phyloP scores from a whole-genome alignment of 1,139 yeast genomes.

The Diutina mesorugosa region DNA sequence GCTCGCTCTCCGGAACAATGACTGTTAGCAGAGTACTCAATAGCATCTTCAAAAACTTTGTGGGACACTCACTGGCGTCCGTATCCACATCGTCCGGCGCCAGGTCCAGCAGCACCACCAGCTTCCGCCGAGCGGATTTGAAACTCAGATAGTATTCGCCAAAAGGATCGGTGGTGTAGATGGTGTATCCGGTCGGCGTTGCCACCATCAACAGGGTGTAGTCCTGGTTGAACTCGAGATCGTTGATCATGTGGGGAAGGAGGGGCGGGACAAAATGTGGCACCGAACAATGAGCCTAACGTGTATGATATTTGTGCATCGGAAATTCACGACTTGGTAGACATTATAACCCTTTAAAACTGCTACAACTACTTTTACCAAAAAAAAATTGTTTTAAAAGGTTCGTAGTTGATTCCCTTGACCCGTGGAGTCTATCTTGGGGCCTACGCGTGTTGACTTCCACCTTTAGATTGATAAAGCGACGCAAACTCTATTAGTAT shows the following conservation, averaged over 20 bases:
- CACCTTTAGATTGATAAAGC: too few species aligned
- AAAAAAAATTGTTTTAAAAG: too few species aligned
- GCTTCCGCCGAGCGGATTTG: not conserved
- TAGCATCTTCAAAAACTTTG: constrained; percentile 26
- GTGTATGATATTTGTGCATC: not conserved
- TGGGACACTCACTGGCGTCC: not conserved
- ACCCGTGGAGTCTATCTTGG: too few species aligned
- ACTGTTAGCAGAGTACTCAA: constrained; percentile 62
- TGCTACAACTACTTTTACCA: too few species aligned
- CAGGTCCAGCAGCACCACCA: constrained; percentile 1
- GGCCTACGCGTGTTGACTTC: too few species aligned
- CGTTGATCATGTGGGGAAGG: constrained; percentile 16
- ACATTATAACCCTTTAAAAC: too few species aligned
- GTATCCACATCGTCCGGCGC: not conserved
- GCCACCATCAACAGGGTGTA: constrained; percentile 27
- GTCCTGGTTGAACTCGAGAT: constrained; percentile 32
- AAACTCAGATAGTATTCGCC: constrained; percentile 22
- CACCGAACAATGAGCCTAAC: not conserved
- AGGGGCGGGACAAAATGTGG: not conserved
- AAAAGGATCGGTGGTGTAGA: constrained; percentile 35
- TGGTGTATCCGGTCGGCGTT: constrained; percentile 20
- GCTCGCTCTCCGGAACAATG: constrained; percentile 35
- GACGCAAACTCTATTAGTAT: too few species aligned
- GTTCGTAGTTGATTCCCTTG: too few species aligned
- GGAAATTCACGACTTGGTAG: not conserved